phyloP scores from a whole-genome alignment of 2,329 filamentous ascomycete genomes.

The Botrytis paeoniae region DNA sequence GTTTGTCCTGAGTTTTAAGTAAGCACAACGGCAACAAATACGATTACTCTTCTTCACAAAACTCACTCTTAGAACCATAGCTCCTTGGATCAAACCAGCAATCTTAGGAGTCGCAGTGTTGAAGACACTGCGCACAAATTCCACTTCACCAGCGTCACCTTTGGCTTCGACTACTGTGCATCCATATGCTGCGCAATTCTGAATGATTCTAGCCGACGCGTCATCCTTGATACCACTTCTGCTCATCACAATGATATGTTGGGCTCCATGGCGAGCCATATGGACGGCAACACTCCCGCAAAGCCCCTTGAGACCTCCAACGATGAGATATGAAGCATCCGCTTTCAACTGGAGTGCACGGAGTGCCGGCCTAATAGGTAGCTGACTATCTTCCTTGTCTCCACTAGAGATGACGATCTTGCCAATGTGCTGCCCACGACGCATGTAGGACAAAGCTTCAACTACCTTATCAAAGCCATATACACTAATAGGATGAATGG shows the following conservation, averaged over 20 bases:
- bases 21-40: not conserved
- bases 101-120: conserved; percentile 20
- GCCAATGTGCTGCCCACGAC: conserved; percentile 43
- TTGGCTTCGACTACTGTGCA: not conserved
- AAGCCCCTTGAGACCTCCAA: conserved; percentile 29
- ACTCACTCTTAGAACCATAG: conserved; percentile 36
- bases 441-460: conserved; percentile 35
- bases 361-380: conserved; percentile 11
- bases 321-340: conserved; percentile 28
- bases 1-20: not conserved
- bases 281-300: conserved; percentile 22
- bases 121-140: conserved; percentile 20
- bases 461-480: conserved; percentile 34
- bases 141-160: not conserved
- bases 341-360: conserved; percentile 26
- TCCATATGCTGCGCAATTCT: not conserved
- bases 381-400: not conserved
- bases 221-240: conserved; percentile 23
- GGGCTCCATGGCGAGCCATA: conserved; percentile 21
- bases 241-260: conserved; percentile 22
- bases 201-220: conserved; percentile 3
- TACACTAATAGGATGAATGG: conserved; percentile 22
- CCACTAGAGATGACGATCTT: conserved; percentile 40
- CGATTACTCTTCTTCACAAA: not conserved
- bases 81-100: conserved; percentile 36